Percentiles rank a stretch among this genome's conserved stretches.
phyloP scores from a whole-genome alignment of 78 protist genomes.

The Mastigamoeba balamuthi region DNA sequence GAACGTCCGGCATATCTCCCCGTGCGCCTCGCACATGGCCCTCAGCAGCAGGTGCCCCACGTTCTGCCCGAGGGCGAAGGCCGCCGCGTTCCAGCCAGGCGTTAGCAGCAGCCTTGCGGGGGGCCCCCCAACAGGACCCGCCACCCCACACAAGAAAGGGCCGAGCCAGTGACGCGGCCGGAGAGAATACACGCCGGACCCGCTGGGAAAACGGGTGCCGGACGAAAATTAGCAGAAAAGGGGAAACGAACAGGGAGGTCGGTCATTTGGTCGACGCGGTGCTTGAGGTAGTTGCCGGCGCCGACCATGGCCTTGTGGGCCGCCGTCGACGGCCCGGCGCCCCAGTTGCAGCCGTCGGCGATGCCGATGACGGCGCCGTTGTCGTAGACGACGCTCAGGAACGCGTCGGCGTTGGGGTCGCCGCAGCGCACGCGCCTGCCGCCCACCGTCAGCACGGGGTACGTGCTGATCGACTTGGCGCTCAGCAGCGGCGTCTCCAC shows the following conservation, averaged over 20 bases:
- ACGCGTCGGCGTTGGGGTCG: not conserved
- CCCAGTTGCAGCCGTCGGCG: not conserved
- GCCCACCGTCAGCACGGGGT: slow-evolving; percentile 23
- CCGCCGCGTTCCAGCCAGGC: too few species aligned
- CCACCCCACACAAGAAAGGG: too few species aligned
- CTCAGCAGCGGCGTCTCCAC: slow-evolving; percentile 28
- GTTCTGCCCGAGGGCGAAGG: too few species aligned
- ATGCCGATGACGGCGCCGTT: not conserved
- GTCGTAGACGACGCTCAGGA: not conserved
- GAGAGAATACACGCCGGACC: too few species aligned
- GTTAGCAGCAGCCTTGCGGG: too few species aligned
- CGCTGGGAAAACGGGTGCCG: too few species aligned
- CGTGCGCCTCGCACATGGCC: slow-evolving; percentile 45
- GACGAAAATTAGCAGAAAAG: too few species aligned
- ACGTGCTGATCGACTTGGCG: slow-evolving; percentile 18
- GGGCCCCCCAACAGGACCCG: too few species aligned
- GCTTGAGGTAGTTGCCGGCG: not conserved
- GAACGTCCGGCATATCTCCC: too few species aligned
- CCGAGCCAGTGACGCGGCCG: too few species aligned
- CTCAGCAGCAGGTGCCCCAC: slow-evolving; percentile 37
- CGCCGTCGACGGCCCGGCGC: not conserved
- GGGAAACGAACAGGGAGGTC: too few species aligned
- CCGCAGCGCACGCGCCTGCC: not conserved
- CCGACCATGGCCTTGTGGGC: not conserved
- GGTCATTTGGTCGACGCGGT: too few species aligned